These are phyloP conservation scores for Xylariaceae sp. DNA, from an alignment of 2,329 filamentous ascomycete species.

Conservation along the genomic window DNA sequence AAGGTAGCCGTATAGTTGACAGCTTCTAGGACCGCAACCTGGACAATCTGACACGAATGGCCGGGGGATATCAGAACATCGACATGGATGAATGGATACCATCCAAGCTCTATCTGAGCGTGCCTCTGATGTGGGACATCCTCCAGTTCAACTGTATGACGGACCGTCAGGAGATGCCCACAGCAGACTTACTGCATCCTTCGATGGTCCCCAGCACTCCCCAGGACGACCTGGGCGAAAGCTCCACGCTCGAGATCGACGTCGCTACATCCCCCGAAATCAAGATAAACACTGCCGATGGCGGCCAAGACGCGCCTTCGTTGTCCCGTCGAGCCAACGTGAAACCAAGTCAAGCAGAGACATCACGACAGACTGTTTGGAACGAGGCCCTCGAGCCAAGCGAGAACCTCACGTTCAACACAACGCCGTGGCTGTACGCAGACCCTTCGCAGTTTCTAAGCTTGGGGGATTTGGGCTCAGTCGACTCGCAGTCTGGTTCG, in stretches of 20 bases:
- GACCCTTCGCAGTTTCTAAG: conserved; percentile 19
- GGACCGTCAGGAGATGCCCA: conserved; percentile 17
- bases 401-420: conserved; percentile 21
- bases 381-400: conserved; percentile 15
- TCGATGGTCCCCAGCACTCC: conserved; percentile 10
- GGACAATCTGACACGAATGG: conserved; percentile 18
- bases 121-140: conserved; percentile 21
- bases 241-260: conserved; percentile 18
- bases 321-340: conserved; percentile 16
- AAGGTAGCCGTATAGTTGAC: conserved; percentile 1
- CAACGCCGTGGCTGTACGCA: conserved; percentile 19
- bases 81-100: conserved; percentile 20
- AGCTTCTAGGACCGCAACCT: conserved; percentile 16
- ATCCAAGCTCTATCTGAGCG: conserved; percentile 20
- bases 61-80: conserved; percentile 17
- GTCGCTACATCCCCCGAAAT: conserved; percentile 20
- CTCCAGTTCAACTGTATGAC: conserved; percentile 19
- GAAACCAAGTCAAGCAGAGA: conserved; percentile 12
- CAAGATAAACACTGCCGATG: conserved; percentile 19
- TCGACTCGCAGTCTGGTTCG: conserved; percentile 16
- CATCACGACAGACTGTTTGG: conserved; percentile 16
- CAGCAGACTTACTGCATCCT: conserved; percentile 15
- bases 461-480: conserved; percentile 17
- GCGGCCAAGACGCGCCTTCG: conserved; percentile 19
- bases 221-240: conserved; percentile 14